A percentile compares a stretch with the other conserved stretches of the same genome.
phyloP scores from a whole-genome alignment of 768 basidiomycete species.

The Hypsizygus marmoreus region DNA sequence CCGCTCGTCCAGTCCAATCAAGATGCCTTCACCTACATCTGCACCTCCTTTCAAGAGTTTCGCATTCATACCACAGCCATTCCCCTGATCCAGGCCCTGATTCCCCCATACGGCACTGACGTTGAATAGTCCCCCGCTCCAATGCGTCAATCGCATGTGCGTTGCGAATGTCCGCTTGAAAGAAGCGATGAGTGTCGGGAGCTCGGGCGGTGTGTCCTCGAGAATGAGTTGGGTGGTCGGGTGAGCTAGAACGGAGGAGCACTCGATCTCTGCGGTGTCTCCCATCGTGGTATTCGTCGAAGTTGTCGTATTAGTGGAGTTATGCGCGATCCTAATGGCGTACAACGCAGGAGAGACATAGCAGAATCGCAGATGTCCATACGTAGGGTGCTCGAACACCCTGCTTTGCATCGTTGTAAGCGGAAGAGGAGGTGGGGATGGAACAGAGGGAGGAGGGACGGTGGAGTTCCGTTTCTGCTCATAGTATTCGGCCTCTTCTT shows the following conservation, averaged over 20 bases:
- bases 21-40: slow-evolving; percentile 23
- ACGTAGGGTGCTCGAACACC: slow-evolving; percentile 35
- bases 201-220: slow-evolving; percentile 15
- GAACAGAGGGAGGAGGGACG: slow-evolving; percentile 21
- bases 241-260: slow-evolving; percentile 22
- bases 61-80: slow-evolving; percentile 8
- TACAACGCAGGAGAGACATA: slow-evolving; percentile 19
- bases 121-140: slow-evolving; percentile 40
- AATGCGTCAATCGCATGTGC: slow-evolving; percentile 39
- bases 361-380: slow-evolving; percentile 37
- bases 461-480: slow-evolving; percentile 27
- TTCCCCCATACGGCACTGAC: slow-evolving; percentile 40
- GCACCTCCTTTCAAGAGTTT: slow-evolving; percentile 25
- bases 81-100: slow-evolving; percentile 5
- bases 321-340: background rate
- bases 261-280: slow-evolving; percentile 10
- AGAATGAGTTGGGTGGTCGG: slow-evolving; percentile 32
- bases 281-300: background rate
- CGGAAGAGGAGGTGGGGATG: slow-evolving; percentile 14
- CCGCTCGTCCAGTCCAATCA: slow-evolving; percentile 35
- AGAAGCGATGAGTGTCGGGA: slow-evolving; percentile 36
- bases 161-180: slow-evolving; percentile 38
- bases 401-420: slow-evolving; percentile 24
- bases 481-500: slow-evolving; percentile 21
- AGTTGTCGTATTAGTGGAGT: background rate